Evolutionary conservation across 208 protist genomes (phyloP), one percentile per base, ranked within the genome.

Genomic region (Giardia muris): DNA sequence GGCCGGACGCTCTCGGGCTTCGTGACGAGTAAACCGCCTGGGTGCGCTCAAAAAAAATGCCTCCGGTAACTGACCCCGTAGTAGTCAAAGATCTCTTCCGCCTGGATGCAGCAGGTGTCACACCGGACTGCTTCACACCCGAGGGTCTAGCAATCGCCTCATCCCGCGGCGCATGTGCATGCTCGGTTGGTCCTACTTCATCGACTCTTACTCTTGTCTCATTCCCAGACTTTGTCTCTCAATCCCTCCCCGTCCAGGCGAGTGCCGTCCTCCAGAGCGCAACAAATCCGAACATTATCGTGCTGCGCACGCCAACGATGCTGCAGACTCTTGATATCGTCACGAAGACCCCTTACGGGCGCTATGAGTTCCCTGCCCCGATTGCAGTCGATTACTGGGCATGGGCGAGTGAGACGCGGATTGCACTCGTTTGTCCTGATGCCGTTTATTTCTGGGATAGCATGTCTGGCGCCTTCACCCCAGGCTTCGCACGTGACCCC

Each of bases 381-480:
- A 45, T 90, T 90, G 2, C n/a, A 47, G 45, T 90, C 2, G 87
- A 90, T 46, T 94, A 91, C 92, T 94, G 93, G 93, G 92, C 91
- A 30, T 94, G 93, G 93, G 48, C 94, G 44, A 86, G 67, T 30
- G 86, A 93, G 30, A 76, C 57, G 46, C 57, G 57, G 2, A 30
- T 94, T 42, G 93, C 93, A 2, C 67, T 94, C 3, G 93, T 94
- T 30, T 90, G 45, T 1, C n/a, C 93, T 43, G 47, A 67, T 2
- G 46, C 10, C 2, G 93, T 93, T 88, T 93, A 93, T 47, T 22
- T 89, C 43, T 92, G 90, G 90, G 76, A 2, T 87, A 86, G 46
- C 39, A 87, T 44, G 39, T 1, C 87, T 3, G 67, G 45, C 2
- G 45, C 0, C 0, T 87, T 46, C n/a, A 1, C 4, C 2, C 46